Percentiles rank a stretch among this genome's conserved stretches.
phyloP scores from a whole-genome alignment of 1,284 basidiomycete genomes.

The Naganishia albida region DNA sequence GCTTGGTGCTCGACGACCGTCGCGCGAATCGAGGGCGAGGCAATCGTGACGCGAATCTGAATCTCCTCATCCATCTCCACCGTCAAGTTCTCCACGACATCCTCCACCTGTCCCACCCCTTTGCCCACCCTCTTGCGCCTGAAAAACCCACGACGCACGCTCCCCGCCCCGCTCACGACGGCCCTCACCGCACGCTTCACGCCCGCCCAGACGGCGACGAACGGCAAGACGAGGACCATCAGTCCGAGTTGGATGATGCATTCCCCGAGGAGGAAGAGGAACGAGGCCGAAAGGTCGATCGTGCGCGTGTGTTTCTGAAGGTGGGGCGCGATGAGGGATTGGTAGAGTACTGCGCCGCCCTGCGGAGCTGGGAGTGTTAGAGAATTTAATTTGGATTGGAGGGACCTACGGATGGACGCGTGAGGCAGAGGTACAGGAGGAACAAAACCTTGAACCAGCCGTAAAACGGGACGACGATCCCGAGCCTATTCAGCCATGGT shows the following conservation, averaged over 20 bases:
- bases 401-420: slow-evolving; percentile 21
- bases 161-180: not conserved
- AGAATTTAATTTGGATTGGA: too few species aligned
- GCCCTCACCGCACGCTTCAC: not conserved
- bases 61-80: not conserved
- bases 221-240: slow-evolving; percentile 12
- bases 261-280: slow-evolving; percentile 15
- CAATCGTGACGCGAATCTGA: not conserved
- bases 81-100: not conserved
- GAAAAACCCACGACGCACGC: not conserved
- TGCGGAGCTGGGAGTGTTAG: not conserved
- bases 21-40: not conserved
- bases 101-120: not conserved
- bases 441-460: slow-evolving; percentile 10
- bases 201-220: not conserved
- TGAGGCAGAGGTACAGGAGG: slow-evolving; percentile 12
- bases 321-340: slow-evolving; percentile 6
- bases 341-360: slow-evolving; percentile 14
- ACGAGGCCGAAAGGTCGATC: slow-evolving; percentile 13
- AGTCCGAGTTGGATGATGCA: slow-evolving; percentile 7
- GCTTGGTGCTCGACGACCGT: not conserved
- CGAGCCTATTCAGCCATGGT: slow-evolving; percentile 8
- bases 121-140: not conserved
- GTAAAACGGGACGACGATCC: slow-evolving; percentile 18
- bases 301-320: slow-evolving; percentile 7